Conservation (phyloP, 2,329 filamentous ascomycete genomes). For the Colletotrichum viniferum region DNA sequence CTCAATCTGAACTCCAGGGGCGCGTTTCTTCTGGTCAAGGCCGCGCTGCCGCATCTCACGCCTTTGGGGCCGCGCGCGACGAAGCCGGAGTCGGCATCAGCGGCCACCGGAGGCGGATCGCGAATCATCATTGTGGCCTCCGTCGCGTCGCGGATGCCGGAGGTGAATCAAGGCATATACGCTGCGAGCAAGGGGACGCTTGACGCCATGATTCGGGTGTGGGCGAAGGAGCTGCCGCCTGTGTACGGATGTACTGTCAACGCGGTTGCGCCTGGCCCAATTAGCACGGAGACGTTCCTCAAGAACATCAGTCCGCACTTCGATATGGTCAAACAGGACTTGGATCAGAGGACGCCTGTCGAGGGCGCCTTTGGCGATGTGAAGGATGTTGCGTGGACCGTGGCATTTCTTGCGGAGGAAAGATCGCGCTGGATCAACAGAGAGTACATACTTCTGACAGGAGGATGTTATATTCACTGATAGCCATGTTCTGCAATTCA, state of each 20-base stretch:
- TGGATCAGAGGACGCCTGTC: neutral
- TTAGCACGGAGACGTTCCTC: neutral
- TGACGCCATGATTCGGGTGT: no score
- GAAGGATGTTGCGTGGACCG: neutral
- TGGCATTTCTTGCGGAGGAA: neutral
- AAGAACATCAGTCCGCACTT: neutral
- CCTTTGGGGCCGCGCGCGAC: no score
- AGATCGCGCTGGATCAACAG: neutral
- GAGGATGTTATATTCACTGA: neutral
- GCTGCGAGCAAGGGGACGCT: no score
- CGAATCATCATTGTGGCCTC: fast-evolving
- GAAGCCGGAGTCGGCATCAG: fast-evolving
- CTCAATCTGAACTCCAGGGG: no score
- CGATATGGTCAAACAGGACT: neutral
- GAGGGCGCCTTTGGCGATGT: neutral
- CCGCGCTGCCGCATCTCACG: no score
- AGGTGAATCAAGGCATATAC: no score
- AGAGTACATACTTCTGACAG: neutral
- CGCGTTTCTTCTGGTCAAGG: no score
- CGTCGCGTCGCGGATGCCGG: no score
- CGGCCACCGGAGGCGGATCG: no score
- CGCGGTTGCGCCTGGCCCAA: neutral
- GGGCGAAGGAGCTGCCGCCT: no score
- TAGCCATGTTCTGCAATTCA: neutral
- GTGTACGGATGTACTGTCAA: no score